Evolutionary conservation across 352 stramenopile species (phyloP).

Genomic region (Pythium aphanidermatum): DNA sequence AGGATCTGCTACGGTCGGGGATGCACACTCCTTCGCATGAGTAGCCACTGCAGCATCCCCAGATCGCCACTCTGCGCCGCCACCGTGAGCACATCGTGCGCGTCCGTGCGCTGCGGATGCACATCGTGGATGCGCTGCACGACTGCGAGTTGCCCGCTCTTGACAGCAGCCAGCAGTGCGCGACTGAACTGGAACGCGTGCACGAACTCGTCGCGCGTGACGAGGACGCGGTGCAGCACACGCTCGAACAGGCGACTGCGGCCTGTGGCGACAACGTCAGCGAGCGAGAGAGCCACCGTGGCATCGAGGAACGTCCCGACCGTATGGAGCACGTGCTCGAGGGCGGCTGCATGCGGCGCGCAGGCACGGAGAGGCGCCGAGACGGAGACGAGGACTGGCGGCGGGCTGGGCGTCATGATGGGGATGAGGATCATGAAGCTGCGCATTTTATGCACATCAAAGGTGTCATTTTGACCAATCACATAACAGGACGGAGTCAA

Average conservation of each 20-base stretch:
- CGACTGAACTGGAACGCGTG: too few relatives aligned
- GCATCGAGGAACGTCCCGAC: not conserved
- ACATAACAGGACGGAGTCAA: too few relatives aligned
- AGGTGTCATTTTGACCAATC: too few relatives aligned
- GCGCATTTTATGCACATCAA: too few relatives aligned
- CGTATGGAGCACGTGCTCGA: not conserved
- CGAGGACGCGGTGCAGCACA: not conserved
- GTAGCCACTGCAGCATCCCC: slow-evolving; percentile 2
- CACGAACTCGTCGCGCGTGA: not conserved
- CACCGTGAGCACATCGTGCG: not conserved
- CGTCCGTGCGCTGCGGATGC: not conserved
- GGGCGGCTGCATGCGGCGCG: not conserved
- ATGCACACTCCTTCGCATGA: not conserved
- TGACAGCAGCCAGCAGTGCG: not conserved
- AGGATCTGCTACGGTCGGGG: not conserved
- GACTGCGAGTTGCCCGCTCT: not conserved
- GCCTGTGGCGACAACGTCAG: not conserved
- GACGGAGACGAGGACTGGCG: too few relatives aligned
- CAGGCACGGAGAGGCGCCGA: too few relatives aligned
- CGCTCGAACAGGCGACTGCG: not conserved
- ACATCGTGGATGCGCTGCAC: not conserved
- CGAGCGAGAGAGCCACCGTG: not conserved
- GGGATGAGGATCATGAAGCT: too few relatives aligned
- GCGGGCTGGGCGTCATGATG: too few relatives aligned
- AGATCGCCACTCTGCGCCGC: slow-evolving; percentile 2